A percentile compares a stretch with the other conserved stretches of the same genome.
phyloP scores from a whole-genome alignment of 768 basidiomycete genomes.

The Candolleomyces eurysporus region DNA sequence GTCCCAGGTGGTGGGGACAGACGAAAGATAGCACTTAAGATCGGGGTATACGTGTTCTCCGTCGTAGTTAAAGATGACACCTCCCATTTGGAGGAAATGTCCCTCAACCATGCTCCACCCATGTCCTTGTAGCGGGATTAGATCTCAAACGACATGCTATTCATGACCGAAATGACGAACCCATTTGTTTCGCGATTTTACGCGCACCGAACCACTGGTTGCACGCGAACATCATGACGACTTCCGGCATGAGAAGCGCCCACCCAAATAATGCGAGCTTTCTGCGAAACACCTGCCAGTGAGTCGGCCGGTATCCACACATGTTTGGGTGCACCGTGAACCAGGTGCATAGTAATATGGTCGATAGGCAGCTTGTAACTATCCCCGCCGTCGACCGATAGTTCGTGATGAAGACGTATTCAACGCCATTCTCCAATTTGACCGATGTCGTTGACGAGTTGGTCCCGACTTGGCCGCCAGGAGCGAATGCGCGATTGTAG shows the following conservation, averaged over 20 bases:
- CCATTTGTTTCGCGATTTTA: conserved; percentile 2
- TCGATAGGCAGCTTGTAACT: conserved; percentile 1
- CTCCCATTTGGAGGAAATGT: conserved; percentile 29
- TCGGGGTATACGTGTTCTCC: background rate
- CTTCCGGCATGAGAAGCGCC: conserved; percentile 24
- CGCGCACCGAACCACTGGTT: conserved; percentile 16
- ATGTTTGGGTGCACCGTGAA: conserved; percentile 23
- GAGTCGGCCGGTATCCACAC: conserved; percentile 9
- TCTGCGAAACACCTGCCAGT: background rate
- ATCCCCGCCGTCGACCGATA: no score
- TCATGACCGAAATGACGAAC: no score
- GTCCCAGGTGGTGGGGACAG: no score
- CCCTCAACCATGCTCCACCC: conserved; percentile 14
- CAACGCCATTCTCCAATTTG: no score
- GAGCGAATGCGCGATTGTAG: no score
- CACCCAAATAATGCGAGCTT: conserved; percentile 18
- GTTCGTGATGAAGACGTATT: no score
- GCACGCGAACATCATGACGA: conserved; percentile 21
- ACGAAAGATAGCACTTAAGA: no score
- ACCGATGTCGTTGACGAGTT: no score
- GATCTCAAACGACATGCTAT: background rate
- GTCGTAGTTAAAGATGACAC: conserved; percentile 15
- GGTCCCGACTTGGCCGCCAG: no score
- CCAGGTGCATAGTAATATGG: conserved; percentile 20
- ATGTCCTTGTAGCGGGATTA: background rate